Evolutionary conservation across 805 yeast genomes (phyloP).

Genomic region (Yarrowia divulgata): DNA sequence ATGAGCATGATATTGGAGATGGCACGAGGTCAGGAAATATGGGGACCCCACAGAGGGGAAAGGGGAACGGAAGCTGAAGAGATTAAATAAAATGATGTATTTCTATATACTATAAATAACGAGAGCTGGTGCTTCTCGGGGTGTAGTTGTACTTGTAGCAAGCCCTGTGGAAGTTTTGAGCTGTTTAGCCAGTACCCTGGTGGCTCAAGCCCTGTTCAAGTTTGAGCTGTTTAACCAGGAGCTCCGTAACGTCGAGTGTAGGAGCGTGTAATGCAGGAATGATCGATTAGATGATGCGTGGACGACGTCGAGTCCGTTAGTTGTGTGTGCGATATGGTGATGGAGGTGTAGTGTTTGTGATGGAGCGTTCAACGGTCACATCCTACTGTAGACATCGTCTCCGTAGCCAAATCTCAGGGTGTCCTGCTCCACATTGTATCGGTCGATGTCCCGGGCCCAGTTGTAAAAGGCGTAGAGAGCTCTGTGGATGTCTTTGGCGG

Average conservation of each 20-base stretch:
- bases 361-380: background rate
- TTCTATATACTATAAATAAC: constrained; percentile 30
- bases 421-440: constrained; percentile 37
- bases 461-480: constrained; percentile 37
- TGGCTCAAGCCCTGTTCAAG: background rate
- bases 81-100: background rate
- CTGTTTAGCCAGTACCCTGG: no score
- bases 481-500: constrained; percentile 35
- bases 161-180: background rate
- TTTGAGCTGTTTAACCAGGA: background rate
- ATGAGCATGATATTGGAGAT: constrained; percentile 3
- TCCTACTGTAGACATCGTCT: constrained; percentile 19
- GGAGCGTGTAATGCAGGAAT: background rate
- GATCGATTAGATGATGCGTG: constrained; percentile 6
- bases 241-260: no score
- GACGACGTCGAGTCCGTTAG: constrained; percentile 28
- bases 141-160: background rate
- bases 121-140: constrained; percentile 3
- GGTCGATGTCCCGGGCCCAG: constrained; percentile 33
- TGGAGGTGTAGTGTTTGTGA: background rate
- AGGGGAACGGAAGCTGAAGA: no score
- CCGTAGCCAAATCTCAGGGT: constrained; percentile 31
- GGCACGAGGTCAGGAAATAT: constrained; percentile 10
- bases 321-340: background rate
- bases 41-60: constrained; percentile 15